Evolutionary conservation across 345 rosid species (phyloP).

Genomic region (Boechera stricta): DNA sequence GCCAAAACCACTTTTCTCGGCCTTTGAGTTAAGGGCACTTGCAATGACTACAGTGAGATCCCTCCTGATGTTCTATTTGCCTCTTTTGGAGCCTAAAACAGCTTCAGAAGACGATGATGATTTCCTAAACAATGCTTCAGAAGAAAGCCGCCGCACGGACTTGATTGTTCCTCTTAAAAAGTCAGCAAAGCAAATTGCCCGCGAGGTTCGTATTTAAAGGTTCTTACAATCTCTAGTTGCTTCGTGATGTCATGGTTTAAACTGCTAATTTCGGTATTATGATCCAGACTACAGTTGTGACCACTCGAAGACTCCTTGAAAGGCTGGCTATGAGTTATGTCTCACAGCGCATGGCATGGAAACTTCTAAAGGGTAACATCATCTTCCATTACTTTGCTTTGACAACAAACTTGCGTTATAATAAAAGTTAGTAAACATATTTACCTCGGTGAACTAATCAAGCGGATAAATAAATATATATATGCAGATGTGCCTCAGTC

Average conservation of each 20-base stretch:
- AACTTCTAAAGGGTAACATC: conserved; percentile 86
- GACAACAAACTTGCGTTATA: conserved; percentile 4
- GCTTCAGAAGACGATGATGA: conserved; percentile 69
- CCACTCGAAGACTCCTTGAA: conserved; percentile 86
- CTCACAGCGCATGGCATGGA: conserved; percentile 95
- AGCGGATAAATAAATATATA: conserved; percentile 13
- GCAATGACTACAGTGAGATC: conserved; percentile 89
- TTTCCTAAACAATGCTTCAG: conserved; percentile 60
- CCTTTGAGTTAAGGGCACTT: conserved; percentile 76
- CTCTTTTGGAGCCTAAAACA: conserved; percentile 80
- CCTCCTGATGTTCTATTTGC: conserved; percentile 82
- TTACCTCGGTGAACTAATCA: conserved; percentile 8
- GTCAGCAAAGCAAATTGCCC: conserved; percentile 83
- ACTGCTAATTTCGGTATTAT: conserved; percentile 21
- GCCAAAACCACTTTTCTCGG: conserved; percentile 81
- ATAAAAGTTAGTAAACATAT: neutral
- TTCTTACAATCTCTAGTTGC: conserved; percentile 1
- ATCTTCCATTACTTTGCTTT: conserved; percentile 23
- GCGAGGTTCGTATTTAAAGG: conserved; percentile 64
- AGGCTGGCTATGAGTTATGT: conserved; percentile 81
- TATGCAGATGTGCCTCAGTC: conserved; percentile 83
- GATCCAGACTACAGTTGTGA: conserved; percentile 80
- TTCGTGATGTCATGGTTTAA: conserved; percentile 21
- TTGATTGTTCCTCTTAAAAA: conserved; percentile 83
- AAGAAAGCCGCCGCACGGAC: conserved; percentile 55